Percentiles rank a stretch among this genome's conserved stretches.
Evolutionary conservation across 2,329 filamentous ascomycete species (phyloP).

Genomic region (Penicillium sp.): DNA sequence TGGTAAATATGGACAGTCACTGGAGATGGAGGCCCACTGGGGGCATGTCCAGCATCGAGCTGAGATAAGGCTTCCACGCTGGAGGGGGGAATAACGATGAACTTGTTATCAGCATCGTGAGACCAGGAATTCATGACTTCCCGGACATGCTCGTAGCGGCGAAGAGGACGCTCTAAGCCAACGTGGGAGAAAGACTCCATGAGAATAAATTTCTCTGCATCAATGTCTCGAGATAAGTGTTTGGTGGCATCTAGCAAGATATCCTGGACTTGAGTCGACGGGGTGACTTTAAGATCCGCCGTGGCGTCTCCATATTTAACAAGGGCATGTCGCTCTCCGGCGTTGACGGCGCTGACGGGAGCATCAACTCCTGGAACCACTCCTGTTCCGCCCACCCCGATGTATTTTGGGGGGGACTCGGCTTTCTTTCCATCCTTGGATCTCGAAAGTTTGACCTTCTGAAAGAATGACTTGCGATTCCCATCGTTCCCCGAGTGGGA

Average conservation of each 20-base stretch:
- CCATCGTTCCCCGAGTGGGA: conserved; percentile 9
- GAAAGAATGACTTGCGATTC: conserved; percentile 30
- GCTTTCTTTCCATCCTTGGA: conserved; percentile 12
- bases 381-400: conserved; percentile 21
- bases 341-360: conserved; percentile 76
- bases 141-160: conserved; percentile 80
- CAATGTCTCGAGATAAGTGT: conserved; percentile 61
- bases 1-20: conserved; percentile 72
- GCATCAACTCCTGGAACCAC: conserved; percentile 63
- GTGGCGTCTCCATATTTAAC: conserved; percentile 69
- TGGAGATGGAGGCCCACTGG: conserved; percentile 61
- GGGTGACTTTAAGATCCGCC: conserved; percentile 68
- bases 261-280: conserved; percentile 71
- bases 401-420: conserved; percentile 17
- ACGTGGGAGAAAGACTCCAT: conserved; percentile 73
- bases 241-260: conserved; percentile 66
- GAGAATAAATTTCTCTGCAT: conserved; percentile 65
- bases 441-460: conserved; percentile 26
- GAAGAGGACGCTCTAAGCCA: conserved; percentile 76
- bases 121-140: conserved; percentile 95
- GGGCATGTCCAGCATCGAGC: conserved; percentile 64
- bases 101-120: conserved; percentile 69
- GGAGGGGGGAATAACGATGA: conserved; percentile 64
- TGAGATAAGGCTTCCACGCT: conserved; percentile 43
- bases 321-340: conserved; percentile 69